phyloP scores from a whole-genome alignment of 2,329 filamentous ascomycete genomes.

The Cryphonectria radicalis region DNA sequence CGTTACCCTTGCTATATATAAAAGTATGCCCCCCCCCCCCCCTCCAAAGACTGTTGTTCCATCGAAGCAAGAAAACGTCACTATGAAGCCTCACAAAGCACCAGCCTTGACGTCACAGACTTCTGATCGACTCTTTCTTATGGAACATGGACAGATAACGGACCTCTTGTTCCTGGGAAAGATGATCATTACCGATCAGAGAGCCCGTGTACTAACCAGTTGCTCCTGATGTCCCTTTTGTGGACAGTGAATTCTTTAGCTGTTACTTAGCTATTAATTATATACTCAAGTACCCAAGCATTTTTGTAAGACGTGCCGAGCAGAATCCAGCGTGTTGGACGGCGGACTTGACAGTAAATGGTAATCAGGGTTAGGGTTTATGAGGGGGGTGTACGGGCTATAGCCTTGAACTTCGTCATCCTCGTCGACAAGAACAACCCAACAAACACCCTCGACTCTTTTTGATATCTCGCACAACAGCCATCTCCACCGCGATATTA shows the following conservation, averaged over 20 bases:
- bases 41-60: neutral
- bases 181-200: neutral
- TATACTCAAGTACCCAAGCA: neutral
- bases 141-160: neutral
- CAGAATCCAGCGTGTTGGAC: neutral
- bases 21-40: too few relatives aligned
- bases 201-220: too few relatives aligned
- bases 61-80: slow-evolving; percentile 7
- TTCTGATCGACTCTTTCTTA: neutral
- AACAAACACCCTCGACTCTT: neutral
- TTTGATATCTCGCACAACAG: neutral
- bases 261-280: too few relatives aligned
- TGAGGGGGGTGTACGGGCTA: neutral
- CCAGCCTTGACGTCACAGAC: slow-evolving; percentile 15
- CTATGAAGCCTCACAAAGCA: neutral
- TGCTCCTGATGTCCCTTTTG: neutral
- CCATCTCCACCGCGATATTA: neutral
- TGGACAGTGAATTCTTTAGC: too few relatives aligned
- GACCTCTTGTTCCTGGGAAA: neutral
- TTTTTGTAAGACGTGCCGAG: neutral
- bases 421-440: neutral
- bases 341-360: neutral
- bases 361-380: neutral
- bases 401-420: neutral
- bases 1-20: neutral